Evolutionary conservation across 23 red algal genomes (phyloP).

Genomic region (Gracilaria domingensis): DNA sequence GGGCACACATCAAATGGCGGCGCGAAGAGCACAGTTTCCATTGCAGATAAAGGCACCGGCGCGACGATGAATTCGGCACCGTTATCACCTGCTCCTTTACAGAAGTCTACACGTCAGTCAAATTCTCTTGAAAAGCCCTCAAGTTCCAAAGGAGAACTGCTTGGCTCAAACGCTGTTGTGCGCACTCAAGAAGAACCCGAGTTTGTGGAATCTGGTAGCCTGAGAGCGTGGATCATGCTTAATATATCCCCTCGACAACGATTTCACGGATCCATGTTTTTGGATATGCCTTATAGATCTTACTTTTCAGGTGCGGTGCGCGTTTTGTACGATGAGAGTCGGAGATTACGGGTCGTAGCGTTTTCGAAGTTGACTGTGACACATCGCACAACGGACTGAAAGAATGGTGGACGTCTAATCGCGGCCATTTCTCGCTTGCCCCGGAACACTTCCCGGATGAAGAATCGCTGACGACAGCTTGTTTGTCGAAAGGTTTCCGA

Average conservation of each 20-base stretch:
- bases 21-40: slow-evolving; percentile 3
- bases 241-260: not conserved
- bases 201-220: slow-evolving; percentile 11
- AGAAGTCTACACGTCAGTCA: not conserved
- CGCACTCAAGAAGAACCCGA: not conserved
- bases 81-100: not conserved
- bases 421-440: slow-evolving; percentile 8
- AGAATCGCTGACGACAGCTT: not conserved
- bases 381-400: not conserved
- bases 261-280: slow-evolving; percentile 10
- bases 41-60: not conserved
- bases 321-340: slow-evolving; percentile 14
- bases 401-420: slow-evolving; percentile 4
- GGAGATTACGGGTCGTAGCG: not conserved
- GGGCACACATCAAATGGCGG: not conserved
- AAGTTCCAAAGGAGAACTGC: not conserved
- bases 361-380: not conserved
- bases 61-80: not conserved
- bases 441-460: slow-evolving; percentile 11
- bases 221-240: slow-evolving; percentile 1
- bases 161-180: not conserved
- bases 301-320: slow-evolving; percentile 11
- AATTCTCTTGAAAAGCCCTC: not conserved
- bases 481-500: not conserved
- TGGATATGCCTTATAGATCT: slow-evolving; percentile 5